Base-by-base conservation (phyloP, 2,329 filamentous ascomycete species). In the Pseudopithomyces maydicus region DNA sequence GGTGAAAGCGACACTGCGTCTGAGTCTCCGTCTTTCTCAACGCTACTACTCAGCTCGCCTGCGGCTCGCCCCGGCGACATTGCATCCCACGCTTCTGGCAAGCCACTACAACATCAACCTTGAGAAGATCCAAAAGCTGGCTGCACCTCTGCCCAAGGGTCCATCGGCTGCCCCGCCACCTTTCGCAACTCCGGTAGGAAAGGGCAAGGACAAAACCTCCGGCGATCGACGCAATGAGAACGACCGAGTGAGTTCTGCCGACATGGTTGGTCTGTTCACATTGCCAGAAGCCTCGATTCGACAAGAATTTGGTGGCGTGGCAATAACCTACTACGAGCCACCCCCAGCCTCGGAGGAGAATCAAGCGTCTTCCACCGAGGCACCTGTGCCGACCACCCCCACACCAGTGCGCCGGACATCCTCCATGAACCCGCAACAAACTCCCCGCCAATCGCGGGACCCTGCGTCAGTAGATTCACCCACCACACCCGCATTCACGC, bases 41-140 rank as follows among this genome's bases (percentile, higher is more conserved):
- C 87, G 95, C 66, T 99, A 97, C 67, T 90, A 96, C 75, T 92
- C 91, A 10, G 92, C 92, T 17, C 88, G 95, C 59, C 92, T 93
- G 76, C 88, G 92, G 23, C 82, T 89, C 50, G 81, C 84, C 45
- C 74, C 78, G n/a, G 85, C 85, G 57, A 82, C 87, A 64, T 83
- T 93, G 43, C 90, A 90, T 70, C 85, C 86, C 39, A 87, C 88
- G 29, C 80, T 97, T 47, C 81, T 97, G 49, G 85, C 88, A 22
- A 93, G 92, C 61, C 95, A 99, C 77, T 99, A 87, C 78, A 85
- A 85, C 66, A 84, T 88, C 69, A 85, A 85, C 62, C 73, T 87
- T 45, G 92, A 97, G 60, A 90, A 90, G 65, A 86, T 99, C 51
- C 90, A 93, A 63, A 91, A 91, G 75, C 81, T 99, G 52, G 89